Evolutionary conservation across 2,329 filamentous ascomycete genomes (phyloP).

Genomic region (Massarina eburnea): DNA sequence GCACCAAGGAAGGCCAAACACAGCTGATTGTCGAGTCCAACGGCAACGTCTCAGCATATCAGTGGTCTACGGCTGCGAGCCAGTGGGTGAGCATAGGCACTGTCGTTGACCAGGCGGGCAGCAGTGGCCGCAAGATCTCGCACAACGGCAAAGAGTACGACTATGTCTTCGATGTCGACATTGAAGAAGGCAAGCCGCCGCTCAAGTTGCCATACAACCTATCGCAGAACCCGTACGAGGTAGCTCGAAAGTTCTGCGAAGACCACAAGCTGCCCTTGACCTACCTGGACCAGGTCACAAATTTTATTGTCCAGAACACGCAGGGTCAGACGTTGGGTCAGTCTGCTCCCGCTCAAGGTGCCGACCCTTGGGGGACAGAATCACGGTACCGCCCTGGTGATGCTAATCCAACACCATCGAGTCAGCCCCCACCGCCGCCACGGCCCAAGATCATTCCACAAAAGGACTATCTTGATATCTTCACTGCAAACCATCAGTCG

Average conservation of each 20-base stretch:
- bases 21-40: slow-evolving; percentile 85
- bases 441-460: slow-evolving; percentile 71
- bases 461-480: slow-evolving; percentile 75
- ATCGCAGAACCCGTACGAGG: slow-evolving; percentile 88
- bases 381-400: slow-evolving; percentile 77
- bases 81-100: slow-evolving; percentile 91
- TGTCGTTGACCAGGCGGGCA: slow-evolving; percentile 85
- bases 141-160: slow-evolving; percentile 89
- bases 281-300: slow-evolving; percentile 88
- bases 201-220: slow-evolving; percentile 94
- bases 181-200: slow-evolving; percentile 89
- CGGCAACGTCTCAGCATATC: slow-evolving; percentile 81
- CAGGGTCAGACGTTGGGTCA: slow-evolving; percentile 81
- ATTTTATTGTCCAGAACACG: slow-evolving; percentile 90
- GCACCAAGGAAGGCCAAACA: slow-evolving; percentile 95
- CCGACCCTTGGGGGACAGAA: slow-evolving; percentile 78
- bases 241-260: slow-evolving; percentile 85
- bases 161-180: slow-evolving; percentile 94
- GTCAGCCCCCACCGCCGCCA: slow-evolving; percentile 37
- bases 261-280: slow-evolving; percentile 84
- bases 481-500: slow-evolving; percentile 67
- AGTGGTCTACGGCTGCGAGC: slow-evolving; percentile 69
- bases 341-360: slow-evolving; percentile 46
- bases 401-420: slow-evolving; percentile 41
- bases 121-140: slow-evolving; percentile 64